These are phyloP conservation scores for Trichomonascus vanleenenianus DNA, from an alignment of 805 yeast genomes.

Conservation along the genomic window DNA sequence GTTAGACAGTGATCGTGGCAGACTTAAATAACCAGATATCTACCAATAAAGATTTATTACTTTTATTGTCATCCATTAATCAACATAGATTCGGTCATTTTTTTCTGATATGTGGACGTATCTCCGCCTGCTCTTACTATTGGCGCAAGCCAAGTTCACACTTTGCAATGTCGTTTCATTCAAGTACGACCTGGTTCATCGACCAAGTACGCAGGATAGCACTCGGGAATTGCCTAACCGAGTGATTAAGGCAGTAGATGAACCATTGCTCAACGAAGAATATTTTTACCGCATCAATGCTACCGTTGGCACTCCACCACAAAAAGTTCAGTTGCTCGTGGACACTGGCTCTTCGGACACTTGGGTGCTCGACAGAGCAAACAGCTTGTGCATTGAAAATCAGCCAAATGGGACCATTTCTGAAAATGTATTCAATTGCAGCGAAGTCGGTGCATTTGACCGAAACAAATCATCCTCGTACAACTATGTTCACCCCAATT, in stretches of 20 bases:
- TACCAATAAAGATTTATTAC: too few relatives aligned
- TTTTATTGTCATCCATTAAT: too few relatives aligned
- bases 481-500: constrained; percentile 12
- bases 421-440: constrained; percentile 16
- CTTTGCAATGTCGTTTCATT: too few relatives aligned
- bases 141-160: too few relatives aligned
- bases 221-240: not conserved
- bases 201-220: too few relatives aligned
- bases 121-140: too few relatives aligned
- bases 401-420: constrained; percentile 3
- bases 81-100: too few relatives aligned
- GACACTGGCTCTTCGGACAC: constrained; percentile 71
- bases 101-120: too few relatives aligned
- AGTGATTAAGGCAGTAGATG: not conserved
- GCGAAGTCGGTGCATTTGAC: constrained; percentile 24
- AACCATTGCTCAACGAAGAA: constrained; percentile 3
- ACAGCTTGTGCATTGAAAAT: constrained; percentile 14
- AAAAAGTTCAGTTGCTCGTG: constrained; percentile 43
- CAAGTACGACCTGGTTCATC: too few relatives aligned
- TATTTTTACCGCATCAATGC: constrained; percentile 15
- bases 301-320: constrained; percentile 51
- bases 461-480: constrained; percentile 24
- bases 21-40: too few relatives aligned
- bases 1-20: too few relatives aligned
- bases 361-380: constrained; percentile 37